Evolutionary conservation across 2,329 filamentous ascomycete species (phyloP), one percentile per base, ranked within the genome.

Genomic region (Trichoderma aggressivum): DNA sequence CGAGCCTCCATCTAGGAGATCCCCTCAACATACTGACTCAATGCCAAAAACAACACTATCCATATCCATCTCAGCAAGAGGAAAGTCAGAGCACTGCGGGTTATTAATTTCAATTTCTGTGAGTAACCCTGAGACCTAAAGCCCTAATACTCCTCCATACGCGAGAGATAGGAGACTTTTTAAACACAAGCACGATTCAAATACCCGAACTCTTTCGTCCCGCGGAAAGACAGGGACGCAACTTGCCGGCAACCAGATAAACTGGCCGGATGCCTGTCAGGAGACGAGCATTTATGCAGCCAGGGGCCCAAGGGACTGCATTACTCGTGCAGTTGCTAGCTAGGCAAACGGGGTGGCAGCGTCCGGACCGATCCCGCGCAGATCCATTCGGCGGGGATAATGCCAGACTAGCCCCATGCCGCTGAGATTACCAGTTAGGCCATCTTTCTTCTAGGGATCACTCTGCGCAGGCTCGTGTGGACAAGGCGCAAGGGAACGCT

Each of bases 351-450:
- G 65, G 63, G 53, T 56, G 24, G 63, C 50, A 47, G 55, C 36
- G 24, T 56, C 62, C 70, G 70, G 70, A 59, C 61, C 70, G 70
- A 66, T 65, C 61, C 70, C 62, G 70, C 70, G 70, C 70, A 71
- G 70, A 71, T 71, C 70, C 62, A 66, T 66, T 30, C 47, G 59
- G 61, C 53, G 59, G 69, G 60, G 69, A 36, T 59, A 4, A 26
- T 53, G n/a, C 67, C 67, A 43, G 39, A 36, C 66, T 61, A 53
- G 56, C 56, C 66, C 56, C 28, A 2, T 47, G 21, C 16, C 16
- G 56, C 4, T 36, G 30, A 32, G 56, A 60, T 69, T 47, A 24
- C n/a, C 12, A 26, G n/a, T 60, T 18, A 7, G 39, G 11, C 53
- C 36, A 32, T 69, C 39, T 12, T 34, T n/a, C n/a, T n/a, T n/a